These are phyloP conservation scores for Brassica juncea DNA, from an alignment of 345 rosid genomes.

Conservation along the genomic window DNA sequence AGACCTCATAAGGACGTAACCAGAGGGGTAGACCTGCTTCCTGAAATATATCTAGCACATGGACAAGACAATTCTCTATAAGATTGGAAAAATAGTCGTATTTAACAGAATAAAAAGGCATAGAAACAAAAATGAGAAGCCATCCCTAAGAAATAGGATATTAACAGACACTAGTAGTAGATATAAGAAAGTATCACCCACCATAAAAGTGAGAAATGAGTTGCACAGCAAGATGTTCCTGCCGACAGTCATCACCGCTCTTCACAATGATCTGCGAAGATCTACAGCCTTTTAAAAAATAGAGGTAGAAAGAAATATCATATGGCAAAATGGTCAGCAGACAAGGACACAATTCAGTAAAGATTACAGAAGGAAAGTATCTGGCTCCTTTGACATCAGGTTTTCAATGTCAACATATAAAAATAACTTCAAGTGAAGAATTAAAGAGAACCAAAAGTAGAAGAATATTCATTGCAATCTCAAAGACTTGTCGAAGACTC, in stretches of 20 bases:
- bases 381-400: constrained; percentile 11
- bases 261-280: constrained; percentile 73
- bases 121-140: neutral
- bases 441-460: constrained; percentile 12
- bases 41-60: constrained; percentile 84
- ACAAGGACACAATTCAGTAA: constrained; percentile 18
- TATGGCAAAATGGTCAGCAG: constrained; percentile 3
- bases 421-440: neutral
- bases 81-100: neutral
- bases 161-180: constrained; percentile 1
- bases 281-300: constrained; percentile 28
- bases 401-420: constrained; percentile 3
- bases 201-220: constrained; percentile 97
- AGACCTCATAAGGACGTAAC: constrained; percentile 95
- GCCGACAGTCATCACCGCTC: constrained; percentile 99
- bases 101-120: neutral
- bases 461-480: neutral
- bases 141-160: constrained; percentile 9
- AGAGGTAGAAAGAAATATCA: constrained; percentile 24
- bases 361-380: constrained; percentile 8
- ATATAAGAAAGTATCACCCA: constrained; percentile 41
- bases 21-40: constrained; percentile 99
- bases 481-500: constrained; percentile 3
- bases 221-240: constrained; percentile 99
- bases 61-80: neutral